These are phyloP conservation scores for Talaromyces nanjingensis DNA, from an alignment of 495 filamentous ascomycete species.

Conservation along the genomic window DNA sequence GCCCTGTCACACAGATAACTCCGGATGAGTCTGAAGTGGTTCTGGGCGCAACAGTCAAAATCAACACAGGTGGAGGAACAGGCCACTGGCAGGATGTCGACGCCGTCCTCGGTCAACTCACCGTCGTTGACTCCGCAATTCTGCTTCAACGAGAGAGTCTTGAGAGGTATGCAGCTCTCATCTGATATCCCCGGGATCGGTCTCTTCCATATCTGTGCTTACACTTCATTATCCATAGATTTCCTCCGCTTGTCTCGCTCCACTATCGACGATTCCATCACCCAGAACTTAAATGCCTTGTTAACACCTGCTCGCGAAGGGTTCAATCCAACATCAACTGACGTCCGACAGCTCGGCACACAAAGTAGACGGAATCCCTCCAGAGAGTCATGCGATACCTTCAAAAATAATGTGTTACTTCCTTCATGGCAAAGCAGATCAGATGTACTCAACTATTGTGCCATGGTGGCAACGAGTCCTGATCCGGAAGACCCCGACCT, in stretches of 20 bases:
- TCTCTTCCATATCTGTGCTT: neutral
- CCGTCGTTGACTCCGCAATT: conserved; percentile 78
- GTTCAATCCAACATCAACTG: conserved; percentile 78
- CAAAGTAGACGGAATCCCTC: conserved; percentile 43
- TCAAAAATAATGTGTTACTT: conserved; percentile 76
- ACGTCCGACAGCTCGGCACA: conserved; percentile 44
- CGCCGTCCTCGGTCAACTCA: conserved; percentile 41
- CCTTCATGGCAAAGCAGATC: conserved; percentile 82
- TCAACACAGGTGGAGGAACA: conserved; percentile 16
- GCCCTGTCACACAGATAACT: neutral
- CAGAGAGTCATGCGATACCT: conserved; percentile 52
- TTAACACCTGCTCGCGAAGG: conserved; percentile 61
- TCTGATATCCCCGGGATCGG: conserved; percentile 10
- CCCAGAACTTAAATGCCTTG: conserved; percentile 87
- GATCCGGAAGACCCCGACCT: conserved; percentile 86
- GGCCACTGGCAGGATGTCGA: conserved; percentile 47
- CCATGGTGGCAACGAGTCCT: conserved; percentile 75
- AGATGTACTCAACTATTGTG: conserved; percentile 85
- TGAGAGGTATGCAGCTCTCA: conserved; percentile 57
- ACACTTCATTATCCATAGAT: conserved; percentile 43
- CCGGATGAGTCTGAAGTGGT: conserved; percentile 35
- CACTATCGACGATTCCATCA: conserved; percentile 87
- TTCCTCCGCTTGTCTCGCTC: conserved; percentile 85
- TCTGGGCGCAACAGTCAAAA: conserved; percentile 26
- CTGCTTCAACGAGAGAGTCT: conserved; percentile 79